Base-by-base conservation (phyloP, 192 early-diverging fungal genomes). In the Mortierella hygrophila region DNA sequence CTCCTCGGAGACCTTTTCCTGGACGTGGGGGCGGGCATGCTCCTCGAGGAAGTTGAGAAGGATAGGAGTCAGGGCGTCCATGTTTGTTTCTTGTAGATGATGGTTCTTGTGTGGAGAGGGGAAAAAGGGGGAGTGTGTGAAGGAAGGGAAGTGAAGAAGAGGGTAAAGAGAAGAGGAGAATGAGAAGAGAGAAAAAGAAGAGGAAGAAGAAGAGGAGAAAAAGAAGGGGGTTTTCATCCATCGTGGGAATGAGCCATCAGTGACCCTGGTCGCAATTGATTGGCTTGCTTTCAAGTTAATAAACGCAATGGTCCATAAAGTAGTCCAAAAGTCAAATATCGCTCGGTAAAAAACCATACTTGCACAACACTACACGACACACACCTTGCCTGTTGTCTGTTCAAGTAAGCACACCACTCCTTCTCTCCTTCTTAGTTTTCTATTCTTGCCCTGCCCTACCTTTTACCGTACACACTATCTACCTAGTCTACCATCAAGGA, bases 11-110 rank as follows among this genome's bases (percentile, higher is more conserved):
- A 86, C 84, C 76, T 80, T 86, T 20, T 76, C 77, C 55, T 81
- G 79, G 55, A 86, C 75, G 23, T 77, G 84, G 49, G 84, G 84
- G 37, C 84, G 84, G 69, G 63, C 79, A 29, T 81, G 52, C 71
- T 86, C 79, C 47, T 86, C 84, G 65, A 86, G 70, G 32, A 76
- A 81, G 75, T 78, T 81, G 75, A 86, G 69, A 11, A 86, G 46
- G 2, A 86, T 20, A 15, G 84, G 84, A 6, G 76, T 65, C 26
- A 86, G 72, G 13, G 49, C 26, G 7, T 86, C 84, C 84, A 86
- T 86, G 79, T 9, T 42, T 60, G 54, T 52, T 29, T 15, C 8
- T 3, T 23, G 23, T 35, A 3, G 57, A 8, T 3, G 35, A n/a
- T 3, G 57, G 16, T 11, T 52, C 18, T 52, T 52, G 55, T n/a